Evolutionary conservation across 2,329 filamentous ascomycete species (phyloP), one percentile per base, ranked within the genome.

Genomic region (Arthrocladium fulminans): DNA sequence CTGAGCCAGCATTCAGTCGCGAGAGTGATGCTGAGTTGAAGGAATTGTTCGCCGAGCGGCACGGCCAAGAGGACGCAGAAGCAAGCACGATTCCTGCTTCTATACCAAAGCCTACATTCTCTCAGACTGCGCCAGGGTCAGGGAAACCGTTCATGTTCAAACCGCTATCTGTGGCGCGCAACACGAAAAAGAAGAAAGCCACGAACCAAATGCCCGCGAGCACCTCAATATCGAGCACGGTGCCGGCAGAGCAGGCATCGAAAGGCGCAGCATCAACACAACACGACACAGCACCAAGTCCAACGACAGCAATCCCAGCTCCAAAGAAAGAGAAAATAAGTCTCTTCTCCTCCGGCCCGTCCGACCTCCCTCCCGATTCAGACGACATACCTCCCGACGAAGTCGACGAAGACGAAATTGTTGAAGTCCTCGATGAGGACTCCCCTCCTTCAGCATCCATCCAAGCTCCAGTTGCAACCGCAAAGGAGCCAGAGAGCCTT

Each of bases 121-220:
- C 67, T 3, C 62, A 63, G n/a, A 61, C 66, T 30, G 56, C 63
- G 19, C 75, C 75, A 35, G 73, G 79, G 59, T 79, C 80, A 59
- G 86, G 85, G 17, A 92, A 89, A 58, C 80, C 88, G 10, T 79
- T 89, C 65, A 86, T 88, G 79, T 96, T 97, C 66, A 85, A 83
- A 62, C 90, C 90, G 2, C 71, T 96, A 30, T 95, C 89, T 1
- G 88, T 96, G 12, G 79, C 82, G 13, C 77, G 86, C 52, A 87
- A 84, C 54, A 75, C 81, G 24, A 78, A 77, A 54, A 88, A 85
- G 68, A 87, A 83, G 68, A 82, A 77, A 59, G 37, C 50, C 15
- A 45, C 48, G 19, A 17, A 13, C 29, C 24, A 30, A 35, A 2
- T 37, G 8, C 9, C 15, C 13, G 20, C 19, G 20, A 12, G 37